These are phyloP conservation scores for Vitis riparia DNA, from an alignment of 164 flowering plant genomes.

Conservation along the genomic window DNA sequence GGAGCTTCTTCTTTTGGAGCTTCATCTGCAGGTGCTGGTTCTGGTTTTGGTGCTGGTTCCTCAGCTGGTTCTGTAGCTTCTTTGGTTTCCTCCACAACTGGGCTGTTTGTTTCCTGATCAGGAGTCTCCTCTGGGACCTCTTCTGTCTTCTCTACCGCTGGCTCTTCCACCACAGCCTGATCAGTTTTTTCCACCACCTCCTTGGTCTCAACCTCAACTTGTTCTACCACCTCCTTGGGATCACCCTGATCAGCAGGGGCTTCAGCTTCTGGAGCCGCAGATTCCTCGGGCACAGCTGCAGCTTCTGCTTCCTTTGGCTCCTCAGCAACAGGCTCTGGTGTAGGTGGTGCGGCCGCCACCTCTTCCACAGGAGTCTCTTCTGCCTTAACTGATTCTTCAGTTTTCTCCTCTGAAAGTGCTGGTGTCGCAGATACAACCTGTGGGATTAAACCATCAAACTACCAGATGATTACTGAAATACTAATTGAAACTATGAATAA, in stretches of 20 bases:
- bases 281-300: conserved; percentile 8
- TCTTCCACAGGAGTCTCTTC: conserved; percentile 22
- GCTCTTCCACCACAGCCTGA: conserved; percentile 3
- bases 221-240: conserved; percentile 14
- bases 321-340: conserved; percentile 10
- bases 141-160: neutral
- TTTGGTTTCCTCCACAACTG: conserved; percentile 7
- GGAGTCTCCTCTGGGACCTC: neutral
- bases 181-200: conserved; percentile 13
- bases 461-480: neutral
- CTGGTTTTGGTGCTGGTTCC: neutral
- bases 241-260: conserved; percentile 11
- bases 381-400: conserved; percentile 10
- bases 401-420: conserved; percentile 20
- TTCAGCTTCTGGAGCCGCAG: conserved; percentile 3
- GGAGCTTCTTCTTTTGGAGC: conserved; percentile 3
- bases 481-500: no score
- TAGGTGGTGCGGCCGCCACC: conserved; percentile 2
- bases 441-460: neutral
- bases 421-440: conserved; percentile 33
- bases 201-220: conserved; percentile 12
- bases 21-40: conserved; percentile 1
- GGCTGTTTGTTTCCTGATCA: neutral
- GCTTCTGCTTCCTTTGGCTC: conserved; percentile 15
- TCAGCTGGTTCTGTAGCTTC: neutral